These are phyloP conservation scores for Hypocrella siamensis DNA, from an alignment of 2,329 filamentous ascomycete genomes.

Conservation along the genomic window DNA sequence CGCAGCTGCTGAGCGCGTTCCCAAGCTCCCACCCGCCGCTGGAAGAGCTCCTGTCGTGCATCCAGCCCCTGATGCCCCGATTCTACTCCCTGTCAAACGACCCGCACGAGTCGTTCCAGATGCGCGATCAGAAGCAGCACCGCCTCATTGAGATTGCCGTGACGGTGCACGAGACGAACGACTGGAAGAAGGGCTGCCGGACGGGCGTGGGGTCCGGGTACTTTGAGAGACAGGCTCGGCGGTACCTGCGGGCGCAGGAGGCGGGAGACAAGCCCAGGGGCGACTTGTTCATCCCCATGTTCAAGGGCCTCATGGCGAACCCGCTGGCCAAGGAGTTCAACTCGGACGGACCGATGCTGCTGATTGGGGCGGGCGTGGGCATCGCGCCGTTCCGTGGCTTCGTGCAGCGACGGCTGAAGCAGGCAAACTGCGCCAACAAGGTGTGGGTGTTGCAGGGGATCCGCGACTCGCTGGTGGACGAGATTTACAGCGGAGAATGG, in stretches of 20 bases:
- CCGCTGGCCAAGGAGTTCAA: constrained; percentile 85
- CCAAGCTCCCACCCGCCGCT: constrained; percentile 81
- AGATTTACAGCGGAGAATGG: constrained; percentile 94
- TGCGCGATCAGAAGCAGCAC: constrained; percentile 53
- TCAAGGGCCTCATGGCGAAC: constrained; percentile 96
- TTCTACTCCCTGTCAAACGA: constrained; percentile 98
- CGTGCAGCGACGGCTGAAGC: constrained; percentile 83
- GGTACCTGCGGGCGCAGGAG: constrained; percentile 52
- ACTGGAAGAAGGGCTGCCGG: constrained; percentile 59
- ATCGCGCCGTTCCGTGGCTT: constrained; percentile 97
- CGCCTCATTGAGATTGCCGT: constrained; percentile 93
- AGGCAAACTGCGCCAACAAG: constrained; percentile 93
- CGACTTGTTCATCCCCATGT: constrained; percentile 80
- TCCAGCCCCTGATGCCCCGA: constrained; percentile 85
- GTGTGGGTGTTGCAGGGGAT: constrained; percentile 93
- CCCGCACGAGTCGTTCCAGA: constrained; percentile 59
- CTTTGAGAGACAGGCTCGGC: constrained; percentile 69
- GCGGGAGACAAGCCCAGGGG: constrained; percentile 37
- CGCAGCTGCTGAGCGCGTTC: constrained; percentile 81
- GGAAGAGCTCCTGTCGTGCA: constrained; percentile 61
- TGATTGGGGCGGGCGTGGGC: constrained; percentile 91
- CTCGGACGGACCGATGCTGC: constrained; percentile 88
- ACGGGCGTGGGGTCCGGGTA: constrained; percentile 87
- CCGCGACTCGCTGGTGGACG: constrained; percentile 85
- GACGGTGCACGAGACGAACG: constrained; percentile 72